A percentile compares a stretch with the other conserved stretches of the same genome.
Evolutionary conservation across 495 filamentous ascomycete species (phyloP).

Genomic region (Penicillium paradoxum): DNA sequence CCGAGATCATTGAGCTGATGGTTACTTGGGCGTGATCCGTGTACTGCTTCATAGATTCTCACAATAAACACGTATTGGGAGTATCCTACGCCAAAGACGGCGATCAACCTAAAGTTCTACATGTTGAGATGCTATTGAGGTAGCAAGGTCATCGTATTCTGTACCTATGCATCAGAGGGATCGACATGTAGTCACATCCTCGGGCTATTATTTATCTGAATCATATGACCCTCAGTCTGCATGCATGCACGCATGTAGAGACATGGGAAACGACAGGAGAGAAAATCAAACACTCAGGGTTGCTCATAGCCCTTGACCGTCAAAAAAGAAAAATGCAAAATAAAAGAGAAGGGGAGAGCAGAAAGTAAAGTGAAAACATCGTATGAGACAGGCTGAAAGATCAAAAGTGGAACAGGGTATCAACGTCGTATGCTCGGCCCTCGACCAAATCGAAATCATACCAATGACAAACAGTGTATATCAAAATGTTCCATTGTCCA

Average conservation of each 20-base stretch:
- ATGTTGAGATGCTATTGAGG: too few relatives aligned
- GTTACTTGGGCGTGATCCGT: too few relatives aligned
- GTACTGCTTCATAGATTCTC: too few relatives aligned
- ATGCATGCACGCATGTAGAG: conserved; percentile 9
- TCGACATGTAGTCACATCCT: conserved; percentile 15
- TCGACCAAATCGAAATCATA: conserved; percentile 15
- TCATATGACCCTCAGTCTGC: conserved; percentile 15
- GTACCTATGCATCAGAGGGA: conserved; percentile 13
- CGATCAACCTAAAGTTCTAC: too few relatives aligned
- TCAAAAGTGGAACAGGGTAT: conserved; percentile 32
- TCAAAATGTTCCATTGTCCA: conserved; percentile 11
- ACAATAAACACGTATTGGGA: too few relatives aligned
- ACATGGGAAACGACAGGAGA: background rate
- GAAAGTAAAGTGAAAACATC: background rate
- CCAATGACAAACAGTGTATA: conserved; percentile 13
- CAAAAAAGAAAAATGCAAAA: conserved; percentile 15
- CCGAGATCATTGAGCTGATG: too few relatives aligned
- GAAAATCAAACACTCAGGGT: background rate
- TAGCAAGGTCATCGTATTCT: conserved; percentile 17
- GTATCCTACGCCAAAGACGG: too few relatives aligned
- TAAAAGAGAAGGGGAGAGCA: background rate
- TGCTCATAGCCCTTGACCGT: conserved; percentile 9
- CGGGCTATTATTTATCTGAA: conserved; percentile 10
- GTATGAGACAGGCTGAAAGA: conserved; percentile 3
- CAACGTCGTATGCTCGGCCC: conserved; percentile 40